Evolutionary conservation across 495 filamentous ascomycete genomes (phyloP).

Genomic region (Durotheca rogersii): DNA sequence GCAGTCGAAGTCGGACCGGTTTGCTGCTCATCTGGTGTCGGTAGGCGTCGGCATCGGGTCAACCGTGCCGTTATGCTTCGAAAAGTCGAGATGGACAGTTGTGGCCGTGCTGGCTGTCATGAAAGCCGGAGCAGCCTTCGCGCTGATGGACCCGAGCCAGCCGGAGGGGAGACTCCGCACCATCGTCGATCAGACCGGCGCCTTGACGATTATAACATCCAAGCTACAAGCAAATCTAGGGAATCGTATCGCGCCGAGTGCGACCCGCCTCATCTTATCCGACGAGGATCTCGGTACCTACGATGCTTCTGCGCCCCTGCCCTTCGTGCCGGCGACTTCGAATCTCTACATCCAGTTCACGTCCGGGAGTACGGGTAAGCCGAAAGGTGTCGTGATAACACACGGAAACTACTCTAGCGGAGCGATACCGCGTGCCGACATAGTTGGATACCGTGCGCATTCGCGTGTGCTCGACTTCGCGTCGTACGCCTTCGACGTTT

Average conservation of each 20-base stretch:
- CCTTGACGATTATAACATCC: constrained; percentile 57
- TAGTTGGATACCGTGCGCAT: constrained; percentile 40
- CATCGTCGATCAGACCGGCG: constrained; percentile 54
- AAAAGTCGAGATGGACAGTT: constrained; percentile 56
- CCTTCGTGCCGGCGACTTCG: constrained; percentile 29
- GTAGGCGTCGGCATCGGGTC: constrained; percentile 49
- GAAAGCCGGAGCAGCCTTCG: constrained; percentile 52
- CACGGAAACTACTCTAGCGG: constrained; percentile 47
- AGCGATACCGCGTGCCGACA: constrained; percentile 41
- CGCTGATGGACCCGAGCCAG: constrained; percentile 44
- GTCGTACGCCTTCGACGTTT: constrained; percentile 54
- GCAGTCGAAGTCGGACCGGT: constrained; percentile 45
- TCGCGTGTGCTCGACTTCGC: constrained; percentile 53
- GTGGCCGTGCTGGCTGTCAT: constrained; percentile 55
- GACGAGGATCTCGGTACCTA: constrained; percentile 10
- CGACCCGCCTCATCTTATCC: constrained; percentile 27
- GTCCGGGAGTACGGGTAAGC: constrained; percentile 51
- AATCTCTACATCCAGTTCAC: constrained; percentile 50
- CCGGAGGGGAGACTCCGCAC: constrained; percentile 51
- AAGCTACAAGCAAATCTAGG: constrained; percentile 35
- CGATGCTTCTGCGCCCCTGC: constrained; percentile 16
- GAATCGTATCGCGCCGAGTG: constrained; percentile 29
- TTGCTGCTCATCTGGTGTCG: constrained; percentile 48
- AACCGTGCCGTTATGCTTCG: constrained; percentile 54
- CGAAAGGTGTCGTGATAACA: constrained; percentile 48